Conservation (phyloP, 2,329 filamentous ascomycete genomes). For the Massarina eburnea region DNA sequence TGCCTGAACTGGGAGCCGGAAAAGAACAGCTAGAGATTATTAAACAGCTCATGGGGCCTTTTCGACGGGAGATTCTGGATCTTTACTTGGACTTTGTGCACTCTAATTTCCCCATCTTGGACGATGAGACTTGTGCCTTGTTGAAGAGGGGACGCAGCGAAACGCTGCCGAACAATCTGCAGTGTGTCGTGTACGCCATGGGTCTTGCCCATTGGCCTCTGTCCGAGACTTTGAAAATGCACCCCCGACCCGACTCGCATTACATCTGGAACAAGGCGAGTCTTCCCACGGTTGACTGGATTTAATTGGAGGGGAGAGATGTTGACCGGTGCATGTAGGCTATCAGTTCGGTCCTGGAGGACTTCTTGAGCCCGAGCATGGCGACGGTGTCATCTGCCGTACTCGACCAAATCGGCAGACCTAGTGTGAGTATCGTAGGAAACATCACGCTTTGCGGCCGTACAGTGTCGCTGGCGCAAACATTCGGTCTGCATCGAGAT, state of each 20-base stretch:
- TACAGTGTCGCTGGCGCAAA: constrained; percentile 57
- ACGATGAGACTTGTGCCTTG: constrained; percentile 40
- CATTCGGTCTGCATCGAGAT: constrained; percentile 58
- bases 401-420: constrained; percentile 44
- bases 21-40: constrained; percentile 44
- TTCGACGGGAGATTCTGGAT: constrained; percentile 43
- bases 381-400: constrained; percentile 44
- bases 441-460: constrained; percentile 58
- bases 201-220: constrained; percentile 42
- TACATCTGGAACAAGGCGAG: constrained; percentile 45
- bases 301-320: neutral
- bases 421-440: constrained; percentile 38
- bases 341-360: constrained; percentile 45
- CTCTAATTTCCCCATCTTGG: constrained; percentile 44
- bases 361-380: constrained; percentile 46
- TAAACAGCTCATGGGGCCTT: constrained; percentile 44
- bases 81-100: constrained; percentile 49
- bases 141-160: constrained; percentile 38
- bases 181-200: constrained; percentile 45
- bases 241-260: constrained; percentile 40
- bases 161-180: constrained; percentile 38
- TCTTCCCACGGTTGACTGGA: neutral
- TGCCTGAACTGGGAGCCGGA: constrained; percentile 37
- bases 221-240: constrained; percentile 39
- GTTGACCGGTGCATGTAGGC: constrained; percentile 16